Percentiles rank a stretch among this genome's conserved stretches.
Conservation (phyloP, 2,329 filamentous ascomycete genomes). For the Albifimbria verrucaria region DNA sequence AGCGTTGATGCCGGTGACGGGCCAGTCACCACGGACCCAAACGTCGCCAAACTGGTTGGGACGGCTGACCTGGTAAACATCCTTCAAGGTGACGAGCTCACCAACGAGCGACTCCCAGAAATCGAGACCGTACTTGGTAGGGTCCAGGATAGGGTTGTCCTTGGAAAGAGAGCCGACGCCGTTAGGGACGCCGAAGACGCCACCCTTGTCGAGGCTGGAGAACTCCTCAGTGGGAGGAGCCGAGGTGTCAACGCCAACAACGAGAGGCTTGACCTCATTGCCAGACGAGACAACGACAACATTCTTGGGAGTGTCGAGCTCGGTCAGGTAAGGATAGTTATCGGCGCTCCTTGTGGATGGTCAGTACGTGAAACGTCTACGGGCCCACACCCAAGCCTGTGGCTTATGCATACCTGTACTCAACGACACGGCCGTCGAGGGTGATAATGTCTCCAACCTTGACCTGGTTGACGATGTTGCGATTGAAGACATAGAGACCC, state of each 20-base stretch:
- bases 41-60: slow-evolving; percentile 66
- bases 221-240: slow-evolving; percentile 60
- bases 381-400: neutral
- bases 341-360: slow-evolving; percentile 39
- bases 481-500: slow-evolving; percentile 62
- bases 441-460: slow-evolving; percentile 61
- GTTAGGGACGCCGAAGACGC: slow-evolving; percentile 64
- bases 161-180: slow-evolving; percentile 54
- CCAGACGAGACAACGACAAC: slow-evolving; percentile 50
- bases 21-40: slow-evolving; percentile 66
- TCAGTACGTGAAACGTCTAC: slow-evolving; percentile 4
- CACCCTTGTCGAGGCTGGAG: slow-evolving; percentile 60
- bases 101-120: slow-evolving; percentile 71
- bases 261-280: slow-evolving; percentile 52
- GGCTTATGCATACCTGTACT: slow-evolving; percentile 39
- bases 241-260: slow-evolving; percentile 56
- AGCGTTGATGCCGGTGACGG: slow-evolving; percentile 57
- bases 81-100: slow-evolving; percentile 62
- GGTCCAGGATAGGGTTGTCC: slow-evolving; percentile 59
- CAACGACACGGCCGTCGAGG: slow-evolving; percentile 56
- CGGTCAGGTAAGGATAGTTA: slow-evolving; percentile 61
- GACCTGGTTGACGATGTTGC: slow-evolving; percentile 45
- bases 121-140: slow-evolving; percentile 62
- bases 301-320: slow-evolving; percentile 55
- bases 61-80: slow-evolving; percentile 53